Evolutionary conservation across 2,329 filamentous ascomycete species (phyloP), one percentile per base, ranked within the genome.

Genomic region (Bimuria novae-zelandiae): DNA sequence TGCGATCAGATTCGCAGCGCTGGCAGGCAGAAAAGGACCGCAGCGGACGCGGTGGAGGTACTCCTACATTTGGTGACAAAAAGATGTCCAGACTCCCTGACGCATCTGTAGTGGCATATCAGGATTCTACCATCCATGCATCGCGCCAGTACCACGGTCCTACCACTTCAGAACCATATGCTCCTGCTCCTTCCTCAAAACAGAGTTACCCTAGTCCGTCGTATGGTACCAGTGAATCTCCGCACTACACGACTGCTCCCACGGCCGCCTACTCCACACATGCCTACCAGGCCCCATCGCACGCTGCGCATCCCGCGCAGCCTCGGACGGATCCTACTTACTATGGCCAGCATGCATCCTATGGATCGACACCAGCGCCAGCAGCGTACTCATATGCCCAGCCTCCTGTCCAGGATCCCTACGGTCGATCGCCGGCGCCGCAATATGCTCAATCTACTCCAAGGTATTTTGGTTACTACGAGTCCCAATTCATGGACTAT

Each of bases 1-100:
- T 81, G 64, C 76, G 75, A 60, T 62, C 73, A 67, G 78, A 80
- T 54, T 79, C 79, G 43, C 72, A 72, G 55, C 73, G 76, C 56
- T 80, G 77, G 78, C 68, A 65, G 47, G 59, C 68, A 39, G 68
- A 72, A 47, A 64, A 64, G 33, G 66, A 65, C 56, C 67, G 68
- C 55, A 22, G 32, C 55, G 32, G 32, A 46, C 58, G 63, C 37
- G 43, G 49, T 35, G 53, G 53, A 52, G 78, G 78, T 80, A 80
- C 75, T 72, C 70, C 72, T 70, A 70, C 70, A 59, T 62, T 65
- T 66, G 67, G 66, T 63, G 67, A 68, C 66, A 65, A 65, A 56
- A 71, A 71, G 71, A 70, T 75, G 71, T 73, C 73, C 63, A 74
- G 70, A 75, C 70, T 68, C 68, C 76, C 70, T 79, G 74, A 77